Percentiles rank a stretch among this genome's conserved stretches.
These are phyloP conservation scores for Calonectria crousiana DNA, from an alignment of 2,329 filamentous ascomycete species.

Conservation along the genomic window DNA sequence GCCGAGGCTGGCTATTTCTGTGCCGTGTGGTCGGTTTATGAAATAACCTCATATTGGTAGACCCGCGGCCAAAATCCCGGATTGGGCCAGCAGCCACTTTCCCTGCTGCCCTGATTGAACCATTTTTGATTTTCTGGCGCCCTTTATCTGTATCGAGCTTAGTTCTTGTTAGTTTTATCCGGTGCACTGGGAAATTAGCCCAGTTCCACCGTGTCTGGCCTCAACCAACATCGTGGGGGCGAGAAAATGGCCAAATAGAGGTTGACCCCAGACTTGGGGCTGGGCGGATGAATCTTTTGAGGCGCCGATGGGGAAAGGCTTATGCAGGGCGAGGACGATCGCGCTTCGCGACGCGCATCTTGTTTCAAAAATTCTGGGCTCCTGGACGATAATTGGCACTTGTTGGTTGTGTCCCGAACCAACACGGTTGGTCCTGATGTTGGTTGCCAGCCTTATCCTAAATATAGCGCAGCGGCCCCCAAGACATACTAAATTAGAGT, in stretches of 20 bases:
- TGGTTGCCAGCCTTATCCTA: background rate
- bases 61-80: background rate
- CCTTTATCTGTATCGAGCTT: background rate
- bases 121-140: background rate
- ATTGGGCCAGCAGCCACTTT: background rate
- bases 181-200: background rate
- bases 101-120: background rate
- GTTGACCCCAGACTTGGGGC: background rate
- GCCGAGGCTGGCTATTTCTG: background rate
- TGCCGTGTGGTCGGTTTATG: background rate
- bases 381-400: background rate
- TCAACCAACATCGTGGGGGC: background rate
- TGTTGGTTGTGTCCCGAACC: background rate
- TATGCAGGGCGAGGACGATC: background rate
- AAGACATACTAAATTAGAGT: background rate
- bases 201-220: background rate
- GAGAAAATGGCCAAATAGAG: background rate
- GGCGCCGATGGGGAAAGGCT: background rate
- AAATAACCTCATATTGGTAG: no score
- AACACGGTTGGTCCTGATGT: background rate
- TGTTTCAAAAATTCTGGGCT: background rate
- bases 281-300: background rate
- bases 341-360: background rate
- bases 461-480: background rate
- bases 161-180: background rate